Base-by-base conservation (phyloP, 1,284 basidiomycete genomes). In the Leccinum angustisporum region DNA sequence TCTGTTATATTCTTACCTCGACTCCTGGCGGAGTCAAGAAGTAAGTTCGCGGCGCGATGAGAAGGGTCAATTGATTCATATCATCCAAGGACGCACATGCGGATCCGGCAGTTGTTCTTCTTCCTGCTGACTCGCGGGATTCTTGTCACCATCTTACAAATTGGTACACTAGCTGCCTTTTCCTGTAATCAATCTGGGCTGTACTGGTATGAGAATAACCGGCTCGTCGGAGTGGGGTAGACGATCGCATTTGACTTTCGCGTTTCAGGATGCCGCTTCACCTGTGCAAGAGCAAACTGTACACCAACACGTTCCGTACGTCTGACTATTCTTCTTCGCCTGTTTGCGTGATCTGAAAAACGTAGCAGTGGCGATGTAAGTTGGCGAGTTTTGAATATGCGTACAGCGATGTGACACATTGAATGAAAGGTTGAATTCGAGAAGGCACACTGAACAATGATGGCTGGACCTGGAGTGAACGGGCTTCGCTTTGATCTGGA, bases 81-180 rank as follows among this genome's bases (percentile, higher is more conserved):
- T 38, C 46, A 7, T 11, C 53, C 25, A 33, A 67, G 65, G 43
- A 43, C 40, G 34, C 56, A 40, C 27, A 56, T 62, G 56, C 30
- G 65, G 33, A 55, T 66, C 46, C 55, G 56, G 36, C 46, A 51
- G 9, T 31, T 61, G 25, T 64, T 64, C 31, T 53, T 61, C 56
- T 61, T 67, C 25, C 13, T 66, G 25, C 48, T 66, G 31, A 66
- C 36, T 46, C 66, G 64, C 14, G 64, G 66, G 14, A 36, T 63
- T 59, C 58, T 68, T 21, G 66, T 63, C 34, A 68, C 59, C 46
- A 36, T 57, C 48, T 34, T 58, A 18, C 60, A 63, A 58, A 56
- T 66, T 5, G 51, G 38, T 34, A 34, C 33, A 9, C 6, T 66
- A 21, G 46, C 31, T 18, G 13, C 33, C 38, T 51, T 56, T n/a